Percentiles rank a stretch among this genome's conserved stretches.
Conservation (phyloP, 1,284 basidiomycete genomes). For the Phylloboletellus chloephorus region DNA sequence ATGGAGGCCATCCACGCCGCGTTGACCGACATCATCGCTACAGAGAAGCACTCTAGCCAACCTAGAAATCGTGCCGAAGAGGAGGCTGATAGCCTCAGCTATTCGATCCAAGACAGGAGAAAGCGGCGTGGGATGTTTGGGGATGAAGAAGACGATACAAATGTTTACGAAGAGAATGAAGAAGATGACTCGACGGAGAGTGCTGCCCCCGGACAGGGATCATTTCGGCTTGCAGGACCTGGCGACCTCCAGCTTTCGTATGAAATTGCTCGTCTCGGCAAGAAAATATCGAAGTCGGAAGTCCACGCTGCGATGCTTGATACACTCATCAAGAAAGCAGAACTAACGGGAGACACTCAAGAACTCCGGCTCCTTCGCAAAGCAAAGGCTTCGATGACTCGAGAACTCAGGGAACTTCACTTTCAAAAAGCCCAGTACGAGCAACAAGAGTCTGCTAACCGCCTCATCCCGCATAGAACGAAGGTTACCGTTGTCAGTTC, state of each 20-base stretch:
- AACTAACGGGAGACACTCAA: slow-evolving; percentile 83
- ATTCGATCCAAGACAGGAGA: slow-evolving; percentile 10
- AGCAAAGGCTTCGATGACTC: slow-evolving; percentile 74
- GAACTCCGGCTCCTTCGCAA: slow-evolving; percentile 80
- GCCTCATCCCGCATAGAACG: slow-evolving; percentile 75
- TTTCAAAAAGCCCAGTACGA: slow-evolving; percentile 92
- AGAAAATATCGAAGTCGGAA: slow-evolving; percentile 71
- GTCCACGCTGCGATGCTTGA: slow-evolving; percentile 81
- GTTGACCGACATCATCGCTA: slow-evolving; percentile 87
- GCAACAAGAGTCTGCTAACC: slow-evolving; percentile 83
- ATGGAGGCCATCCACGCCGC: slow-evolving; percentile 95
- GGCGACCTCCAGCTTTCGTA: slow-evolving; percentile 82
- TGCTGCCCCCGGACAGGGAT: slow-evolving; percentile 42
- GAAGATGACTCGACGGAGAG: slow-evolving; percentile 44
- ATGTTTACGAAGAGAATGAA: slow-evolving; percentile 31
- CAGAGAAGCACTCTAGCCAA: slow-evolving; percentile 50
- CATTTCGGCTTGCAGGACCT: slow-evolving; percentile 71
- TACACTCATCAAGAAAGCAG: slow-evolving; percentile 87
- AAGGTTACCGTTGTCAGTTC: slow-evolving; percentile 75
- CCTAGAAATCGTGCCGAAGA: slow-evolving; percentile 13
- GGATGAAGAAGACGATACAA: slow-evolving; percentile 33
- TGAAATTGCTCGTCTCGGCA: slow-evolving; percentile 72
- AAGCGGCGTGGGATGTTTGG: slow-evolving; percentile 35
- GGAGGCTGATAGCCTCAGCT: slow-evolving; percentile 7
- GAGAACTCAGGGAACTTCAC: slow-evolving; percentile 77